Evolutionary conservation across 257 asterid species (phyloP).

Genomic region (Linderniella brevidens): DNA sequence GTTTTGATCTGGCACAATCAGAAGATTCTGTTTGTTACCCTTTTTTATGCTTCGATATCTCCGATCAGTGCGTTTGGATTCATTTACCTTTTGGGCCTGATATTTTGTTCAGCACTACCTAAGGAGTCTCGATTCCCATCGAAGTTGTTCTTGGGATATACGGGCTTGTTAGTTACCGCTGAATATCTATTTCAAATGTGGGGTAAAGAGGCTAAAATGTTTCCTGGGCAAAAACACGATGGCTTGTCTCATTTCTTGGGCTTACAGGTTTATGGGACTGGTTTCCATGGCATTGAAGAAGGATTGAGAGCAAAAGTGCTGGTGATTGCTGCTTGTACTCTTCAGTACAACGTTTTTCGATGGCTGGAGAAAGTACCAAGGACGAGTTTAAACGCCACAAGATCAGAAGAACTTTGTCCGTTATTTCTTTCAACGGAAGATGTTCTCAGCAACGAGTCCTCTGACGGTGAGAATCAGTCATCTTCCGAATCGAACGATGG

Average conservation of each 20-base stretch:
- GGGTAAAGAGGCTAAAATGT: conserved; percentile 77
- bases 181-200: conserved; percentile 95
- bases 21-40: conserved; percentile 51
- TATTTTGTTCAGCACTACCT: conserved; percentile 52
- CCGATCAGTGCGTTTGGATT: conserved; percentile 86
- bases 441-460: conserved; percentile 20
- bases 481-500: conserved; percentile 27
- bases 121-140: conserved; percentile 86
- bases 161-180: conserved; percentile 54
- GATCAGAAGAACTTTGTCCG: conserved; percentile 84
- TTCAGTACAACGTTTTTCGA: conserved; percentile 76
- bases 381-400: conserved; percentile 32
- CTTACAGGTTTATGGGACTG: conserved; percentile 44
- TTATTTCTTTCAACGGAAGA: conserved; percentile 62
- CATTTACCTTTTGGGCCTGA: conserved; percentile 70
- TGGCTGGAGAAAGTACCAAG: conserved; percentile 70
- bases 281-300: conserved; percentile 76
- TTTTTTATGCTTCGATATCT: conserved; percentile 81
- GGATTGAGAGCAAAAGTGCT: conserved; percentile 87
- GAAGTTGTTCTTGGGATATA: conserved; percentile 58
- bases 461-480: conserved; percentile 31
- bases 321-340: conserved; percentile 80
- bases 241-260: conserved; percentile 60
- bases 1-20: conserved; percentile 91
- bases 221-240: conserved; percentile 81